A percentile compares a stretch with the other conserved stretches of the same genome.
phyloP scores from a whole-genome alignment of 1,284 basidiomycete genomes.

The Fomes fomentarius region DNA sequence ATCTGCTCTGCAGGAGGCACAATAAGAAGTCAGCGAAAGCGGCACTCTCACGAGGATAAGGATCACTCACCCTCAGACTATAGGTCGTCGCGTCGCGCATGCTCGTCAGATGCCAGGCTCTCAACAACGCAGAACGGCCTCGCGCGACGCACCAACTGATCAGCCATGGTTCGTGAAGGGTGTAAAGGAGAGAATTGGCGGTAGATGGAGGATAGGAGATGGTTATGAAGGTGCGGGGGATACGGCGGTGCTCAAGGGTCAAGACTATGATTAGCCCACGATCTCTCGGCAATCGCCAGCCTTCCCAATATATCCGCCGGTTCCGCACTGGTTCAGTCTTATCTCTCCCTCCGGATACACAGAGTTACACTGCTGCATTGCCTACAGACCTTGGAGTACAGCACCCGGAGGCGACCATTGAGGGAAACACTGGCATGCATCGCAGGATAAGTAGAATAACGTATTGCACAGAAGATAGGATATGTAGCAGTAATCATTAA shows the following conservation, averaged over 20 bases:
- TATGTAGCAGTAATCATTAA: no score
- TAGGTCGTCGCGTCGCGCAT: neutral
- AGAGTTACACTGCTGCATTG: neutral
- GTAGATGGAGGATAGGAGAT: slow-evolving; percentile 15
- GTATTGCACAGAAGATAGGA: no score
- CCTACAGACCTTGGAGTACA: neutral
- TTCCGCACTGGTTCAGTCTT: slow-evolving; percentile 18
- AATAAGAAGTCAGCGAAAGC: slow-evolving; percentile 22
- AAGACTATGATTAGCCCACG: slow-evolving; percentile 12
- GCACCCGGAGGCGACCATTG: no score
- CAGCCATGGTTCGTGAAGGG: slow-evolving; percentile 51
- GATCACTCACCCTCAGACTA: slow-evolving; percentile 66
- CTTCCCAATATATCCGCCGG: slow-evolving; percentile 1
- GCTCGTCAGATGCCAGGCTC: neutral
- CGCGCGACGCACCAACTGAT: slow-evolving; percentile 60
- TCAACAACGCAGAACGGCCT: neutral
- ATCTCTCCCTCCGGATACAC: slow-evolving; percentile 11
- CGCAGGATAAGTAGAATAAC: no score
- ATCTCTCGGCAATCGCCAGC: slow-evolving; percentile 29
- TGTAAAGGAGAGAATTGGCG: slow-evolving; percentile 16
- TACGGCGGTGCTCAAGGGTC: slow-evolving; percentile 19
- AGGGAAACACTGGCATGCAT: neutral
- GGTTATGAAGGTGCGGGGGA: slow-evolving; percentile 23
- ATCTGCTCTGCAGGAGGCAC: slow-evolving; percentile 55
- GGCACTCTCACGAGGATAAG: slow-evolving; percentile 20